These are phyloP conservation scores for Zygoascus ofunaensis DNA, from an alignment of 805 yeast species.

Conservation along the genomic window DNA sequence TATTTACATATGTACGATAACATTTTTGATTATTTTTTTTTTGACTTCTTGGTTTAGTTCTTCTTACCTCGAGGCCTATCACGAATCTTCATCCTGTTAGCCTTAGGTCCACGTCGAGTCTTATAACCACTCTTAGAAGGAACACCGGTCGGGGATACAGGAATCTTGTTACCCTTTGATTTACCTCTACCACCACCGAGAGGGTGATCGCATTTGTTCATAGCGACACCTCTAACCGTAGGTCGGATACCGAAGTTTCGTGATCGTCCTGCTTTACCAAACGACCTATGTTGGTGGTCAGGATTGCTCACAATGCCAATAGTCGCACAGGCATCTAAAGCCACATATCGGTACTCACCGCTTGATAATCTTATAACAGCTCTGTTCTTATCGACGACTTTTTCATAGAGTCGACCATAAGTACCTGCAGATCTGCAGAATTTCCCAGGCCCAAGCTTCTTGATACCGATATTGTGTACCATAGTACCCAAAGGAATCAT, in stretches of 20 bases:
- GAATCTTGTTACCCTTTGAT: constrained; percentile 87
- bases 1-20: constrained; percentile 1
- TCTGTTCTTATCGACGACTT: constrained; percentile 55
- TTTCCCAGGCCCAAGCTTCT: constrained; percentile 69
- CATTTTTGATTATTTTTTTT: background rate
- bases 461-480: constrained; percentile 77
- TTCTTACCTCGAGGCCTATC: constrained; percentile 80
- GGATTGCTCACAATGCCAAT: constrained; percentile 87
- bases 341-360: constrained; percentile 90
- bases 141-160: constrained; percentile 95
- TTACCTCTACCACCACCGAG: constrained; percentile 99
- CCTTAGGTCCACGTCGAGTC: constrained; percentile 85
- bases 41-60: background rate
- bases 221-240: constrained; percentile 93
- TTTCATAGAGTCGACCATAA: constrained; percentile 78
- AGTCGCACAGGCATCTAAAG: constrained; percentile 83
- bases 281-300: constrained; percentile 78
- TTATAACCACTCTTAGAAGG: constrained; percentile 84
- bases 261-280: constrained; percentile 96
- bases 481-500: constrained; percentile 95
- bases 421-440: constrained; percentile 93
- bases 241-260: constrained; percentile 93
- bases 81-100: constrained; percentile 73
- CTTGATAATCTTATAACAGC: constrained; percentile 78
- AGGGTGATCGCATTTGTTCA: constrained; percentile 97